Evolutionary conservation across 371 early-diverging fungal species (phyloP), one percentile per base, ranked within the genome.

Genomic region (Cladochytrium tenue): DNA sequence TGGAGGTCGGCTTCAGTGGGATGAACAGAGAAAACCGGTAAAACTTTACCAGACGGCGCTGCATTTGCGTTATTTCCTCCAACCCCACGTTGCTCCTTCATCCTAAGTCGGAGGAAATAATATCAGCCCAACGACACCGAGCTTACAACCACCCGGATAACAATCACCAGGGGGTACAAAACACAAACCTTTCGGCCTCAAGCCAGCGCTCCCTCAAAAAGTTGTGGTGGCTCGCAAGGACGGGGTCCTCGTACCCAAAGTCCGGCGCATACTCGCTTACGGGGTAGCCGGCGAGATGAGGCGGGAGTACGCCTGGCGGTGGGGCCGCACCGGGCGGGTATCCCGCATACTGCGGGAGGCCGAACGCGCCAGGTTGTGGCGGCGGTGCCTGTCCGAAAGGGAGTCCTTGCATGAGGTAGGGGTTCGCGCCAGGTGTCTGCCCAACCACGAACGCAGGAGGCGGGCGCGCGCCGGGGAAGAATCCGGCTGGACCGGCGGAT

Each of bases 101-200:
- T n/a, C n/a, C n/a, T n/a, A 15, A 10, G 59, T 33, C 20, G 26
- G 26, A 20, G 32, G 13, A 63, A 51, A 32, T 25, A 27, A 59
- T 1, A 26, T 30, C 7, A 3, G 3, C 58, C 4, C 50, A 33
- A 33, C 17, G 3, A 2, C 3, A 2, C 30, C n/a, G n/a, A n/a
- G n/a, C n/a, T n/a, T n/a, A n/a, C n/a, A n/a, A n/a, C n/a, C n/a
- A n/a, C n/a, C n/a, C n/a, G n/a, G n/a, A n/a, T n/a, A n/a, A n/a
- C n/a, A n/a, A n/a, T n/a, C n/a, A n/a, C n/a, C n/a, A n/a, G n/a
- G n/a, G n/a, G n/a, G n/a, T 2, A 30, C 3, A 51, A 26, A 23
- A 23, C n/a, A 20, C 60, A 3, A 59, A 74, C 75, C 75, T 27
- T 58, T 77, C 77, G 13, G 56, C 60, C 59, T 77, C 77, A 2